A percentile compares a stretch with the other conserved stretches of the same genome.
These are phyloP conservation scores for Nicotiana noctiflora DNA, from an alignment of 257 asterid species.

Conservation along the genomic window DNA sequence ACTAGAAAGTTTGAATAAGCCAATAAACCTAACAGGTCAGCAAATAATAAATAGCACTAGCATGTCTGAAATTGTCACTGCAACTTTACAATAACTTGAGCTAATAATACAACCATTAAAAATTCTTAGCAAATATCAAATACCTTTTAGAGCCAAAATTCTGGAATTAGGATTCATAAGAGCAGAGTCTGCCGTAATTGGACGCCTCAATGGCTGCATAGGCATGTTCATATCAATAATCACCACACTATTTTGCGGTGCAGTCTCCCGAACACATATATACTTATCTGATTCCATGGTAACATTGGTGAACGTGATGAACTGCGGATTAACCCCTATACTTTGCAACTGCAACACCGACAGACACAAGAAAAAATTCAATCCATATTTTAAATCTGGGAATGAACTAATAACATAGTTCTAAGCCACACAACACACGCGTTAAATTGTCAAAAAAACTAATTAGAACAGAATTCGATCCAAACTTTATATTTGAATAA, in stretches of 20 bases:
- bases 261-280: constrained; percentile 93
- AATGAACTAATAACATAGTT: not conserved
- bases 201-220: constrained; percentile 93
- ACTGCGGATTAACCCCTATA: constrained; percentile 91
- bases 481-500: not conserved
- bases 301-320: constrained; percentile 89
- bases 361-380: constrained; percentile 22
- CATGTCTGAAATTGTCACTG: not conserved
- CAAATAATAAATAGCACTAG: not conserved
- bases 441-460: not conserved
- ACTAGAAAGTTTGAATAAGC: constrained; percentile 2
- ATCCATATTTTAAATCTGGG: not conserved
- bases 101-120: not conserved
- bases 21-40: not conserved
- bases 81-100: not conserved
- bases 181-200: constrained; percentile 99
- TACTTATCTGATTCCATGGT: constrained; percentile 99
- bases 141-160: constrained; percentile 93
- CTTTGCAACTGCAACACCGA: constrained; percentile 77
- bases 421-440: not conserved
- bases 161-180: constrained; percentile 92
- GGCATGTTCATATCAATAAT: constrained; percentile 97
- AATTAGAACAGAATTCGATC: not conserved
- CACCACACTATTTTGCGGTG: constrained; percentile 94
- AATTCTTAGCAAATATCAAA: not conserved